Evolutionary conservation across 1,284 basidiomycete genomes (phyloP).

Genomic region (Fomes fomentarius): DNA sequence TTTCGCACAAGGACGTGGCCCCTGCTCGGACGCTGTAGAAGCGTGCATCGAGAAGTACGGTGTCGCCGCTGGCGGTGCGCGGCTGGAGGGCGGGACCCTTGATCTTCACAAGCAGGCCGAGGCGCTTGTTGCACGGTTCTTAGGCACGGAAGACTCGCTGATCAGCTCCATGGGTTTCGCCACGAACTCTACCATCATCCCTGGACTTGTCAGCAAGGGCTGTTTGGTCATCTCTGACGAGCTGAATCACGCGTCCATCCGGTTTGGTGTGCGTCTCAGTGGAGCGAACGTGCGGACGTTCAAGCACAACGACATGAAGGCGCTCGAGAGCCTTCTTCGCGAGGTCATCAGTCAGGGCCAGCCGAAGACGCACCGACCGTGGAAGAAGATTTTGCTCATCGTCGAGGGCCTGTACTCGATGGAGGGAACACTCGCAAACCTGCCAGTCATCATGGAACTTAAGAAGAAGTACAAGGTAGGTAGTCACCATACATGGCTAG

Average conservation of each 20-base stretch:
- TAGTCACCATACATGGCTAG: slow-evolving; percentile 4
- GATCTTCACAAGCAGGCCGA: slow-evolving; percentile 88
- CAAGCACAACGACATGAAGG: slow-evolving; percentile 96
- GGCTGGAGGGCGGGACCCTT: slow-evolving; percentile 83
- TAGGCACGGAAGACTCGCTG: slow-evolving; percentile 88
- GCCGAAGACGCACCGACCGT: slow-evolving; percentile 95
- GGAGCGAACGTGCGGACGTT: slow-evolving; percentile 92
- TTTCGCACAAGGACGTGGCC: slow-evolving; percentile 93
- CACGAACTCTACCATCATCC: slow-evolving; percentile 96
- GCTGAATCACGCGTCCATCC: slow-evolving; percentile 95
- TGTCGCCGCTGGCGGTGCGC: slow-evolving; percentile 75
- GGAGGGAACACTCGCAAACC: slow-evolving; percentile 92
- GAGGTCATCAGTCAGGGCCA: slow-evolving; percentile 98
- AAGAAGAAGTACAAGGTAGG: slow-evolving; percentile 95
- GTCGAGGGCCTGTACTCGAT: slow-evolving; percentile 98
- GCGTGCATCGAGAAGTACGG: slow-evolving; percentile 81
- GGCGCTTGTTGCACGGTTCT: slow-evolving; percentile 87
- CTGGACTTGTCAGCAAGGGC: slow-evolving; percentile 89
- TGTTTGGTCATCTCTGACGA: slow-evolving; percentile 98
- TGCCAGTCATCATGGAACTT: slow-evolving; percentile 85
- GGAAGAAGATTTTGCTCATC: slow-evolving; percentile 97
- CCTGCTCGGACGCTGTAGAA: slow-evolving; percentile 93
- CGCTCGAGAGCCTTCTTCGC: slow-evolving; percentile 80
- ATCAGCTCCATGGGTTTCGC: slow-evolving; percentile 98
- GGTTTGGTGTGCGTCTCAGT: slow-evolving; percentile 89